Conservation (phyloP, 148 eudicot species). For the Limonium bicolor region DNA sequence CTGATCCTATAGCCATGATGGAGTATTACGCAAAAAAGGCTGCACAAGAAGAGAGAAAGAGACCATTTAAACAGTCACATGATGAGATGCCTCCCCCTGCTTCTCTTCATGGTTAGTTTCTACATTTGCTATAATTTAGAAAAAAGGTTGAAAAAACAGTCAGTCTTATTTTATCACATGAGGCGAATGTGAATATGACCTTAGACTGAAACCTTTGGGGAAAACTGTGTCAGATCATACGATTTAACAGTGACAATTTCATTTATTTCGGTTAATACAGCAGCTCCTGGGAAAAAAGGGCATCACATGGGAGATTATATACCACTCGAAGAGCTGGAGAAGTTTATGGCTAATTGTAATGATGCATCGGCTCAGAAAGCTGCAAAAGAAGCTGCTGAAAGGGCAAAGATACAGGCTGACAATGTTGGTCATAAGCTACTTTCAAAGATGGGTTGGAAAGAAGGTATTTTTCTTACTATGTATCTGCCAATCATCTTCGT, state of each 20-base stretch:
- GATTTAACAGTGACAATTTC: too few species aligned
- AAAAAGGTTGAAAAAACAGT: too few species aligned
- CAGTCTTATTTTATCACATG: too few species aligned
- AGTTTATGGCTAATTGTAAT: conserved; percentile 73
- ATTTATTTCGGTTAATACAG: too few species aligned
- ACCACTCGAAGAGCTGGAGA: conserved; percentile 80
- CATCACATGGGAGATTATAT: conserved; percentile 99
- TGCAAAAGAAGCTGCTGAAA: conserved; percentile 56
- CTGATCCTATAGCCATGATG: conserved; percentile 95
- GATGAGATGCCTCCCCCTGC: conserved; percentile 99
- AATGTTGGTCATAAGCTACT: conserved; percentile 92
- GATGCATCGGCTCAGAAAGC: conserved; percentile 70
- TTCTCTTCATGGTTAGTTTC: conserved; percentile 60
- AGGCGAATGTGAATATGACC: too few species aligned
- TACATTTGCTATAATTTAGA: too few species aligned
- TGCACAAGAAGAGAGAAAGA: conserved; percentile 76
- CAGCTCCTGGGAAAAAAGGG: conserved; percentile 56
- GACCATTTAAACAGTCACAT: conserved; percentile 61
- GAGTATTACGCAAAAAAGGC: conserved; percentile 93
- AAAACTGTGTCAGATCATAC: too few species aligned
- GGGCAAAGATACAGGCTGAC: conserved; percentile 80
- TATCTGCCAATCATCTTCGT: too few species aligned
- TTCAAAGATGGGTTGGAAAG: conserved; percentile 99
- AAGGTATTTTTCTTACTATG: conserved; percentile 49
- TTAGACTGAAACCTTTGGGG: too few species aligned